Base-by-base conservation (phyloP, 2,329 filamentous ascomycete species). In the Polychaeton citri region DNA sequence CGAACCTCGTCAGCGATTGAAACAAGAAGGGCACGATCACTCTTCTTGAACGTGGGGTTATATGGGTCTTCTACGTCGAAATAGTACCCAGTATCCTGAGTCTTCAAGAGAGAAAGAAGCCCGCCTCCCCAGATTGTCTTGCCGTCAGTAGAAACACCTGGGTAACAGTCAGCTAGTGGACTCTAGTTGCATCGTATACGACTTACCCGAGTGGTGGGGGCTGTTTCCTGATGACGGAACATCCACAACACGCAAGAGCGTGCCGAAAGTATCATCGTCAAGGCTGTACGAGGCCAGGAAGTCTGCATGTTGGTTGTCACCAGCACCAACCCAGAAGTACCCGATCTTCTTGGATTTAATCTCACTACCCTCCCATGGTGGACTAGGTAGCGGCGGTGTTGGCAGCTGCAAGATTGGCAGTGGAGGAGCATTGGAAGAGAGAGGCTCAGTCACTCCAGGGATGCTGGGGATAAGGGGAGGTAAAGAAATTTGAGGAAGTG, bases 291-390 rank as follows among this genome's bases (percentile, higher is more conserved):
- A 72, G 2, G 69, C 69, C 30, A 76, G 53, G 52, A 76, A 76
- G 43, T 76, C 65, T 46, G 38, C 68, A 54, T 76, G 72, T 32
- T 64, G 48, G 47, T 76, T 76, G 47, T 76, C 72, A 21, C 69
- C 73, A 21, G 73, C 62, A 13, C 66, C 72, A 35, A 71, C 74
- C 71, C 71, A 76, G 58, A 76, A 76, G 55, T 76, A 76, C 0
- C 72, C 74, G 49, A 77, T 72, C 60, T 77, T 77, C 66, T 76
- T 77, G 19, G 74, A 73, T 57, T 69, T 70, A 49, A 76, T 66
- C 40, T 70, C 58, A 49, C 67, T 70, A 2, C 63, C 57, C 8
- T 57, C 60, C 41, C 74, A 75, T 5, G 66, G 66, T 6, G 64
- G 64, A 44, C 68, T 72, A 2, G 62, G 57, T n/a, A 76, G 52